Evolutionary conservation across 306 rosid species (phyloP).

Genomic region (Trichosanthes truncata): DNA sequence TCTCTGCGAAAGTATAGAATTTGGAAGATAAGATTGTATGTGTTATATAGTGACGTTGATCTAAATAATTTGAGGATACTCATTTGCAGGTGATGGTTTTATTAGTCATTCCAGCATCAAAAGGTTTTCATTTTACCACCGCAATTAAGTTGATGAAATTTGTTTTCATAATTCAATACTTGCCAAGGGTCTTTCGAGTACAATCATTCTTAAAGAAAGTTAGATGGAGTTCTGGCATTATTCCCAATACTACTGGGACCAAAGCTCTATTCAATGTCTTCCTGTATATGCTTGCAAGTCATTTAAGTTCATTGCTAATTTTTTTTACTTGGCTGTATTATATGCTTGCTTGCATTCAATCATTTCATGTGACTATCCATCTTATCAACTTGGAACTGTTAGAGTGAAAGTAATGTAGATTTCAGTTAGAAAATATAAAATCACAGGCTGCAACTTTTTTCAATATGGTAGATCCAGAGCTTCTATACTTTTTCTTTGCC

Average conservation of each 20-base stretch:
- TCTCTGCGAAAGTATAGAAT: neutral
- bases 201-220: conserved; percentile 4
- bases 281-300: conserved; percentile 15
- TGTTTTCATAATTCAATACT: conserved; percentile 12
- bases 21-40: neutral
- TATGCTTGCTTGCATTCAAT: too few species aligned
- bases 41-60: neutral
- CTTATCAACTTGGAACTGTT: neutral
- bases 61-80: neutral
- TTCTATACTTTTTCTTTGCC: neutral
- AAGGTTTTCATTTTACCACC: neutral
- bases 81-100: conserved; percentile 16
- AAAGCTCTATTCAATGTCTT: conserved; percentile 14
- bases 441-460: neutral
- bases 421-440: neutral
- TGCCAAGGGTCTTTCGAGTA: conserved; percentile 18
- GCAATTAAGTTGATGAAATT: conserved; percentile 1
- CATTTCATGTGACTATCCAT: neutral
- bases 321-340: neutral
- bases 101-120: neutral
- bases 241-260: conserved; percentile 5
- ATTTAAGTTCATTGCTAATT: conserved; percentile 2
- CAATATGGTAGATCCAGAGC: neutral
- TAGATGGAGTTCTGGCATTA: conserved; percentile 1
- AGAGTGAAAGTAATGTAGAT: neutral